Evolutionary conservation across 129 eudicot species (phyloP), one percentile per base, ranked within the genome.

Genomic region (Chrysanthemum seticuspe): DNA sequence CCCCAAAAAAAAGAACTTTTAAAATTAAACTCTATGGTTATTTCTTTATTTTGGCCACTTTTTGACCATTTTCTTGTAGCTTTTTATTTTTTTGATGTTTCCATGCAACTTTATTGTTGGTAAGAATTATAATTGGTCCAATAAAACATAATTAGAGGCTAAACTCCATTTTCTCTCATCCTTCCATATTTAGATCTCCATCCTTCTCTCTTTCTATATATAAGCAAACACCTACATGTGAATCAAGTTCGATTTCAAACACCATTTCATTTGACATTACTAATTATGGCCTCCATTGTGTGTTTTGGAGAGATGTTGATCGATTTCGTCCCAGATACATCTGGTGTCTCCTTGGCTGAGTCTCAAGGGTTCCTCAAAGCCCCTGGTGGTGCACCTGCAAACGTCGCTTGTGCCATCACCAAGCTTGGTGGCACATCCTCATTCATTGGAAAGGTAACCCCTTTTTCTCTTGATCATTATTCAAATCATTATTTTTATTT

Each of bases 361-460:
- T 84, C 96, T 19, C 64, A 50, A 5, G 96, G 88, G 2, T 89
- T 89, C 76, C 75, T 89, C 49, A 89, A 89, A 77, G 96, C 96
- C 80, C 96, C 96, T 25, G 92, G 96, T 23, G 96, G 96, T 50
- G 96, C 96, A 1, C 96, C 96, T 10, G 96, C 96, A 65, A 89
- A 89, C 40, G 96, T 89, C 14, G 96, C 96, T 0, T 84, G 89
- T 62, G 84, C 96, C 55, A 85, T 89, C 15, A 23, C 86, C 67
- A 89, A 78, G 73, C 96, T 89, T 15, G 96, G 92, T 45, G 92
- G 88, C 18, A 11, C 83, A 0, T 74, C 92, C 40, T 88, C 96
- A 19, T 89, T 89, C 67, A 14, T 89, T 2, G 96, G 96, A 71
- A 89, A 89, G 96, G 91, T 86, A 52, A 5, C 47, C 10, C 47